A percentile compares a stretch with the other conserved stretches of the same genome.
phyloP scores from a whole-genome alignment of 371 early-diverging fungal genomes.

The Choanephora cucurbitarum region DNA sequence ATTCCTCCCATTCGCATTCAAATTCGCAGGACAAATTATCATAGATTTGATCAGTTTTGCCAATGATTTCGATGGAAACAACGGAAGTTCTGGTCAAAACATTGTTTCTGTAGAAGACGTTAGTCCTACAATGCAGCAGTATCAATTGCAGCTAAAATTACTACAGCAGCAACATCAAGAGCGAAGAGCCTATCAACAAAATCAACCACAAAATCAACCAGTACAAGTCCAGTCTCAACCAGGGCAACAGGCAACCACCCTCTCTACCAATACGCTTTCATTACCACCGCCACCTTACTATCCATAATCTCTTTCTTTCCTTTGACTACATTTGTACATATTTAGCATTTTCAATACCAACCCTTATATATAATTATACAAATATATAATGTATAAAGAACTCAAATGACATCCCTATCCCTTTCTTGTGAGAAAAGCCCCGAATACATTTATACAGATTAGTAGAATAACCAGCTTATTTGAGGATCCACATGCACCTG shows the following conservation, averaged over 20 bases:
- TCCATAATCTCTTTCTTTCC: slow-evolving; percentile 8
- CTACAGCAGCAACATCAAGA: slow-evolving; percentile 19
- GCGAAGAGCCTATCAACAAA: too few relatives aligned
- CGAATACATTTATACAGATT: too few relatives aligned
- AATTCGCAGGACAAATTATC: background rate
- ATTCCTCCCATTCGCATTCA: background rate
- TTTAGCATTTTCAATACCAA: slow-evolving; percentile 4
- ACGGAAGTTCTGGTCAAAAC: slow-evolving; percentile 10
- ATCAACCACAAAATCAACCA: too few relatives aligned
- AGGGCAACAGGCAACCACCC: background rate
- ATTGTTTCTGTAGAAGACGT: slow-evolving; percentile 9
- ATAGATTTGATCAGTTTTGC: slow-evolving; percentile 21
- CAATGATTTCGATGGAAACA: slow-evolving; percentile 18
- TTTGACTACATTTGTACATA: slow-evolving; percentile 2
- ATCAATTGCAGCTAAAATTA: slow-evolving; percentile 23
- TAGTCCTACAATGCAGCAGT: slow-evolving; percentile 26
- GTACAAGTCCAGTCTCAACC: too few relatives aligned
- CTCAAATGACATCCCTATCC: too few relatives aligned
- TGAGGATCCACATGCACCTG: too few relatives aligned
- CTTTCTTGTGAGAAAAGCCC: too few relatives aligned
- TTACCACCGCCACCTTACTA: slow-evolving; percentile 27
- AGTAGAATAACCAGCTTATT: too few relatives aligned
- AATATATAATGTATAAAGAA: too few relatives aligned
- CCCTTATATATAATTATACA: slow-evolving; percentile 7
- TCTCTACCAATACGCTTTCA: background rate